Evolutionary conservation across 495 filamentous ascomycete species (phyloP), one percentile per base, ranked within the genome.

Genomic region (Elasticomyces elasticus): DNA sequence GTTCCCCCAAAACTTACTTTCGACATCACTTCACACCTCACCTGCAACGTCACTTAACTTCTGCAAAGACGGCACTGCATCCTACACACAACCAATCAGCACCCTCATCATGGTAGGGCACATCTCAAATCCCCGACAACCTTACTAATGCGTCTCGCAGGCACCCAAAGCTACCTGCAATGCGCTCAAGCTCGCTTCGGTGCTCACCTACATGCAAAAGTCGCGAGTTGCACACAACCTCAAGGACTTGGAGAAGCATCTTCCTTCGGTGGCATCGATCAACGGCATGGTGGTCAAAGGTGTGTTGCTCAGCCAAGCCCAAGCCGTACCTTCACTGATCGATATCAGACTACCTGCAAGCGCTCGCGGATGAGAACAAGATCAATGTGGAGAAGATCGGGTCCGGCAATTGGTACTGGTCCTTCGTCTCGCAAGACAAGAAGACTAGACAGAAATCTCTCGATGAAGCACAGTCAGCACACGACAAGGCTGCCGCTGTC

Each of bases 391-490:
- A 89, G 71, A 88, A 87, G 70, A 88, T 89, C 61, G 85, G 85
- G 52, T 84, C 75, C 51, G 83, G 81, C 15, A 88, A 89, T 63
- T 89, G 85, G 85, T 89, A 87, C 70, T 89, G 85, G 85, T 76
- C 73, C 55, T 89, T 89, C 63, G 66, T 67, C 27, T 78, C 73
- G 47, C 84, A 87, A 33, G 81, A 79, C 55, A 80, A 76, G 65
- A 75, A 75, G 37, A 65, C 65, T 15, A 74, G 72, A 51, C 74
- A 79, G 52, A 63, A 57, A 12, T 62, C 70, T 40, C 61, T 84
- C 47, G 70, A 66, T 38, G 71, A 71, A 48, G 66, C 81, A 38
- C 71, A 69, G 37, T 67, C 71, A 48, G 84, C 87, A 52, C 66
- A 76, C 62, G 75, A 74, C 50, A 80, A 76, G 56, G 62, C 75